Evolutionary conservation across 2,329 filamentous ascomycete genomes (phyloP), one percentile per base, ranked within the genome.

Genomic region (Triangularia verruculosa): DNA sequence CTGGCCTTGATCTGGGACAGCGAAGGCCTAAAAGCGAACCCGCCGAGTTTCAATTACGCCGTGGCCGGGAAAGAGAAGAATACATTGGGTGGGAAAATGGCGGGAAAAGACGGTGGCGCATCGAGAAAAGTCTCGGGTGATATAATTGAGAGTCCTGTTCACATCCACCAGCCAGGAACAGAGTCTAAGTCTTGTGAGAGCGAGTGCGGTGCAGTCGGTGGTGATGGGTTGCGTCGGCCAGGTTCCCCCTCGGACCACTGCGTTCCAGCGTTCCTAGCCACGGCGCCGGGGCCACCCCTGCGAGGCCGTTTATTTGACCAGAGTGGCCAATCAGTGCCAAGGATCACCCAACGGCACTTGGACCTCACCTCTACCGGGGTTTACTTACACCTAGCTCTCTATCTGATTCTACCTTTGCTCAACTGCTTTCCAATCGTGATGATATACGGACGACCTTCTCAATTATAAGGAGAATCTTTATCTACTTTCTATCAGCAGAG

Each of bases 241-340:
- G 32, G 22, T 47, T 47, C 39, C 39, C 39, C 39, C 39, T 47
- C 39, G n/a, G 24, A 43, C 56, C 34, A 59, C 24, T n/a, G 20
- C 17, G 54, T 28, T 43, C 56, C 59, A 61, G 59, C 32, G 55
- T 59, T 52, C 52, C 61, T 61, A 60, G 63, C 63, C 63, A 63
- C 61, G 56, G 61, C 52, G 32, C 52, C 25, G 17, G 55, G 34
- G 25, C 51, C 55, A 27, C 66, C 64, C 39, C 59, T 55, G 39
- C 11, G 12, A 43, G 56, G 34, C 53, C 6, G 28, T 51, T 60
- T 30, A 55, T 63, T 54, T 34, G 58, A 57, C 54, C 54, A 58
- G 59, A 34, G 54, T 66, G 64, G 66, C 66, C 66, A 64, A 63
- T 66, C 47, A 32, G 58, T 20, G 64, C 64, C 57, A 60, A 66